A percentile compares a stretch with the other conserved stretches of the same genome.
These are phyloP conservation scores for Candida sanyaensis DNA, from an alignment of 1,139 yeast species.

Conservation along the genomic window DNA sequence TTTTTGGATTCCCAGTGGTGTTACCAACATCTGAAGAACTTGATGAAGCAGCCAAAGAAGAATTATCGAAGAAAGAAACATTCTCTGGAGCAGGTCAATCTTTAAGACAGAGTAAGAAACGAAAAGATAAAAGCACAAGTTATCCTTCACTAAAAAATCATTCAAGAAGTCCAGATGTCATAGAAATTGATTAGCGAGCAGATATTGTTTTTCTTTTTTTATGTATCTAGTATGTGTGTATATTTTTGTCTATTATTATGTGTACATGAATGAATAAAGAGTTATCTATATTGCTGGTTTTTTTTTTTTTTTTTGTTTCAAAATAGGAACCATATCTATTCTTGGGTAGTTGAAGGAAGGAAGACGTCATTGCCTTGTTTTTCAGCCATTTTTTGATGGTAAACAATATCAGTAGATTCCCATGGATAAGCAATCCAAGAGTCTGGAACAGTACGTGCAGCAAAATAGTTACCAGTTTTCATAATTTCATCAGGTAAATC, in stretches of 20 bases:
- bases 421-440: conserved; percentile 98
- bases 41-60: conserved; percentile 26
- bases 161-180: conserved; percentile 70
- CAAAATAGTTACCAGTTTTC: conserved; percentile 73
- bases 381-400: conserved; percentile 78
- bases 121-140: conserved; percentile 58
- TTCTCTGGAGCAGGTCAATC: conserved; percentile 71
- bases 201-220: no score
- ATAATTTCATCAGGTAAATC: conserved; percentile 66
- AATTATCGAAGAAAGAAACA: conserved; percentile 19
- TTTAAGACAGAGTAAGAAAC: conserved; percentile 70
- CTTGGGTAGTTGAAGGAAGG: conserved; percentile 36
- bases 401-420: conserved; percentile 90
- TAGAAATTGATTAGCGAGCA: conserved; percentile 65
- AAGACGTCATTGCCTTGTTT: conserved; percentile 66
- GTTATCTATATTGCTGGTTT: background rate
- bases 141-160: conserved; percentile 50
- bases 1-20: conserved; percentile 89
- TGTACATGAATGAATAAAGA: background rate
- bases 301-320: background rate
- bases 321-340: conserved; percentile 1
- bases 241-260: background rate
- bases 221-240: background rate
- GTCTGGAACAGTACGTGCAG: conserved; percentile 90
- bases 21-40: conserved; percentile 60